Evolutionary conservation across 345 rosid species (phyloP), one percentile per base, ranked within the genome.

Genomic region (Arabidopsis thaliana): DNA sequence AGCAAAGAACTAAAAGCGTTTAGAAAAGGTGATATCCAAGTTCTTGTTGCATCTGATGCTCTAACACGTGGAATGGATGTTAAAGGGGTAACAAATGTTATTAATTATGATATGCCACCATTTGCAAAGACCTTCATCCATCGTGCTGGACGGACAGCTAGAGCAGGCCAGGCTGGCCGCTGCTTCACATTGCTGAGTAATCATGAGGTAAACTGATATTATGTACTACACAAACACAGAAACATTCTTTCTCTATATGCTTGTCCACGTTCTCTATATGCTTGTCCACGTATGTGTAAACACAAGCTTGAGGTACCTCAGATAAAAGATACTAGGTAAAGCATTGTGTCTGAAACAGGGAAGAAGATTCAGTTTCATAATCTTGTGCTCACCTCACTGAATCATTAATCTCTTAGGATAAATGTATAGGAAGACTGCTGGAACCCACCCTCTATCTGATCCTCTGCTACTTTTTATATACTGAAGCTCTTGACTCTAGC

Each of bases 61-160:
- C 85, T 95, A 89, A 87, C 98, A 58, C 97, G 96, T 75, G 99
- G 99, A 75, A 92, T 89, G 93, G 98, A 95, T 76, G 96, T 92
- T 61, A 90, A 90, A 83, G 97, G 94, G 62, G 97, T 95, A 80
- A 82, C 84, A 78, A 89, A 87, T 83, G 97, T 90, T 28, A 76
- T 92, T 51, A 95, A 95, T 68, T 92, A 95, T 73, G 97, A 95
- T 71, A 87, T 86, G 89, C 98, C 99, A 69, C 68, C 85, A 2
- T 86, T 77, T 76, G 78, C 89, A 53, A 95, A 90, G 84, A 92
- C 96, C 33, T 90, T 89, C 76, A 85, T 92, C 65, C 98, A 95
- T 83, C 92, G 98, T 56, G 98, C 91, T 79, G 99, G 99, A 56
- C 87, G 94, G 55, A 95, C 99, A 44, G 97, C 99, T 62, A 88